phyloP scores from a whole-genome alignment of 2,329 filamentous ascomycete species.

The Diaporthe citrichinensis region DNA sequence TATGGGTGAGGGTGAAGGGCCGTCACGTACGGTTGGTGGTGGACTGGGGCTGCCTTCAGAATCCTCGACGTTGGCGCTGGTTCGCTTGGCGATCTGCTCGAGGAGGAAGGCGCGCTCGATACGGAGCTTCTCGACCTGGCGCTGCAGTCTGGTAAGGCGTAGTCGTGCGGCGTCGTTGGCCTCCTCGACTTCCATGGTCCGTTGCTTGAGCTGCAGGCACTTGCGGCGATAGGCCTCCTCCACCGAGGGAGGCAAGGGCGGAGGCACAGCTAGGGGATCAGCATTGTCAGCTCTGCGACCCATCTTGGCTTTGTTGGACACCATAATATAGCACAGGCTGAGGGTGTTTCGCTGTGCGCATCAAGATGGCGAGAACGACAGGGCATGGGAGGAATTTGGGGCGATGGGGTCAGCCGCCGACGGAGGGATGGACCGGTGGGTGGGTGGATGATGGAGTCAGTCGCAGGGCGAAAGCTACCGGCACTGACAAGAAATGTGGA shows the following conservation, averaged over 20 bases:
- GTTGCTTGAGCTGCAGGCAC: conserved; percentile 93
- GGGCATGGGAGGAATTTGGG: conserved; percentile 30
- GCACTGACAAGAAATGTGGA: conserved; percentile 40
- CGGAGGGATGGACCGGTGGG: conserved; percentile 16
- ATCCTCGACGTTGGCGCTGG: conserved; percentile 81
- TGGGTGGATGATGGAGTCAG: conserved; percentile 33
- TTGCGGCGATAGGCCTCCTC: conserved; percentile 97
- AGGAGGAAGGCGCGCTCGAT: conserved; percentile 84
- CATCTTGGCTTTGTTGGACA: conserved; percentile 38
- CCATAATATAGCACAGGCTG: conserved; percentile 37
- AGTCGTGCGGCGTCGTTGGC: conserved; percentile 88
- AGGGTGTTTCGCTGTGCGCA: conserved; percentile 4
- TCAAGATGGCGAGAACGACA: not conserved
- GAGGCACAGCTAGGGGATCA: conserved; percentile 61
- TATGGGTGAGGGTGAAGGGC: conserved; percentile 41
- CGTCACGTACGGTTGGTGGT: conserved; percentile 77
- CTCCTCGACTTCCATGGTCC: conserved; percentile 91
- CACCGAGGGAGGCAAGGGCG: conserved; percentile 85
- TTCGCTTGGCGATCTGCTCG: conserved; percentile 81
- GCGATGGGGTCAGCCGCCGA: conserved; percentile 28
- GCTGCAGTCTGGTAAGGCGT: conserved; percentile 83
- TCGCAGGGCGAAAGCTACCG: conserved; percentile 37
- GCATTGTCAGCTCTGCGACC: conserved; percentile 53
- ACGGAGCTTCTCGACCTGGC: conserved; percentile 91
- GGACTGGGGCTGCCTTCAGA: conserved; percentile 85